Percentiles rank a stretch among this genome's conserved stretches.
Evolutionary conservation across 805 yeast genomes (phyloP).

Genomic region (Kuraishia capsulata): DNA sequence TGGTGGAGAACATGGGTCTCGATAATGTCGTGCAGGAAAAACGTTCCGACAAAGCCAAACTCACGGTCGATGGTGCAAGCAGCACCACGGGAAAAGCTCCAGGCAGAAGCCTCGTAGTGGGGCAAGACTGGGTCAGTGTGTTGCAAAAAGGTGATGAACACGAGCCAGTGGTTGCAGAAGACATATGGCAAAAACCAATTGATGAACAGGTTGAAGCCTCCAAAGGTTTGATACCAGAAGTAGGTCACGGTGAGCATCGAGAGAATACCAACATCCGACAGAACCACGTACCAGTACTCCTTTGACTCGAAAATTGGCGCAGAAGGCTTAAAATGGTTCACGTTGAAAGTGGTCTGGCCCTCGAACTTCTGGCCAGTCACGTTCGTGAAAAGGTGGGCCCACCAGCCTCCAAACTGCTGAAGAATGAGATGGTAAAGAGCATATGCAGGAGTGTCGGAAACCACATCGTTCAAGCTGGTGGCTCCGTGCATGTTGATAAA

Average conservation of each 20-base stretch:
- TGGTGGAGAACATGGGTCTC: slow-evolving; percentile 53
- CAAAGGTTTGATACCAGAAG: slow-evolving; percentile 39
- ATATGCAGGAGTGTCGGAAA: slow-evolving; percentile 48
- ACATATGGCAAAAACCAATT: slow-evolving; percentile 53
- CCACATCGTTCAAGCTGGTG: slow-evolving; percentile 30
- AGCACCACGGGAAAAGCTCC: slow-evolving; percentile 62
- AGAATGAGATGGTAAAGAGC: slow-evolving; percentile 32
- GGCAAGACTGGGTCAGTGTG: slow-evolving; percentile 55
- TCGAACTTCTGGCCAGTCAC: slow-evolving; percentile 47
- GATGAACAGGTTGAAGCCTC: slow-evolving; percentile 39
- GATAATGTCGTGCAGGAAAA: slow-evolving; percentile 48
- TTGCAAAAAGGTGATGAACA: slow-evolving; percentile 52
- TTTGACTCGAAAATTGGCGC: slow-evolving; percentile 45
- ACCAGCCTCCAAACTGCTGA: slow-evolving; percentile 52
- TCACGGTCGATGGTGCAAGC: slow-evolving; percentile 59
- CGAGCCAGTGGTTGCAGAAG: slow-evolving; percentile 59
- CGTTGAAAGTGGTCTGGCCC: slow-evolving; percentile 30
- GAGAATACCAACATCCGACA: slow-evolving; percentile 48
- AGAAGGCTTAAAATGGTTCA: slow-evolving; percentile 45
- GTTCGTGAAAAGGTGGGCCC: slow-evolving; percentile 38
- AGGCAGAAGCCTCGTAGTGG: slow-evolving; percentile 44
- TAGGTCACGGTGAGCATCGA: slow-evolving; percentile 35
- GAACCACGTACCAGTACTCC: slow-evolving; percentile 45
- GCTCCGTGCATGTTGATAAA: slow-evolving; percentile 24
- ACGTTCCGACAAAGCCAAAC: slow-evolving; percentile 49